Evolutionary conservation across 805 yeast species (phyloP).

Genomic region (Ogataea corticis): DNA sequence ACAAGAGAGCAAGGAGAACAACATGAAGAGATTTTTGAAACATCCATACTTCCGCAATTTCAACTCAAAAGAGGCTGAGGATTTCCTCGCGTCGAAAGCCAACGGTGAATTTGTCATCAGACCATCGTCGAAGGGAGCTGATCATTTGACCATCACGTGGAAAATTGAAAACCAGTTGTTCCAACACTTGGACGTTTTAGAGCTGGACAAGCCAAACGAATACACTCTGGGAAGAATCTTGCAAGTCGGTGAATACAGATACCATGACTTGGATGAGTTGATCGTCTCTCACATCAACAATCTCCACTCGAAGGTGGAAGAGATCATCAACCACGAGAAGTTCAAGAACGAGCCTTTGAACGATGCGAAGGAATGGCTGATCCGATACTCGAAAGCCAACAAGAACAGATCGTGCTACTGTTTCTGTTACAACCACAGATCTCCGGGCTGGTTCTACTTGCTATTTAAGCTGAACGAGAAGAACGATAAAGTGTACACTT

Average conservation of each 20-base stretch:
- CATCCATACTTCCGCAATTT: constrained; percentile 90
- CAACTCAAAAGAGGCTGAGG: constrained; percentile 87
- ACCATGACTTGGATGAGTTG: constrained; percentile 90
- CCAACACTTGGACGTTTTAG: constrained; percentile 88
- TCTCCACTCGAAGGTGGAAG: constrained; percentile 78
- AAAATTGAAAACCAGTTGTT: constrained; percentile 87
- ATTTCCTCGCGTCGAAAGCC: constrained; percentile 80
- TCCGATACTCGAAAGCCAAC: constrained; percentile 86
- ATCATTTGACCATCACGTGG: constrained; percentile 93
- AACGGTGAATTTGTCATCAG: constrained; percentile 93
- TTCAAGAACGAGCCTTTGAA: constrained; percentile 77
- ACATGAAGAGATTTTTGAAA: constrained; percentile 75
- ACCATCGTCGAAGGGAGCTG: constrained; percentile 88
- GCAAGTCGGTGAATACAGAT: constrained; percentile 64
- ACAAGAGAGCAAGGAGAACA: constrained; percentile 63
- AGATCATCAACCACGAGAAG: constrained; percentile 83
- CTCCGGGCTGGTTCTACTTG: constrained; percentile 91
- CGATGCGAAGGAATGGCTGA: constrained; percentile 84
- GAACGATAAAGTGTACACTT: constrained; percentile 65
- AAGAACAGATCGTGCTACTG: constrained; percentile 88
- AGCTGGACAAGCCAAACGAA: constrained; percentile 66
- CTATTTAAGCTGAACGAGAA: constrained; percentile 78
- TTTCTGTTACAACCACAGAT: constrained; percentile 84
- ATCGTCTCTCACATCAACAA: constrained; percentile 85
- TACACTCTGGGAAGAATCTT: constrained; percentile 57